Evolutionary conservation across 495 filamentous ascomycete species (phyloP).

Genomic region (Neohortaea acidophila): DNA sequence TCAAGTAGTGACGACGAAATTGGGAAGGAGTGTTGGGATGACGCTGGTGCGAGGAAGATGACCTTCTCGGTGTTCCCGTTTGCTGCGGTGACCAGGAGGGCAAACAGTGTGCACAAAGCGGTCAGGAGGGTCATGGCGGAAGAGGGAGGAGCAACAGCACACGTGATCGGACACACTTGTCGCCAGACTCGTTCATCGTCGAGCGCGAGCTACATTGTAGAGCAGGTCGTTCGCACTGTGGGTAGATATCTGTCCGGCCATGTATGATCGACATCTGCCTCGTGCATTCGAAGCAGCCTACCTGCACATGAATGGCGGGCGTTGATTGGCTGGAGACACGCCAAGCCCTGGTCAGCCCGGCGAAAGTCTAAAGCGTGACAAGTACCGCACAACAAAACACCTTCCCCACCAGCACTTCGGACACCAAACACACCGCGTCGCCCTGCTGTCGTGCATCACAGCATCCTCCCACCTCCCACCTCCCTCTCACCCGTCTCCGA

Average conservation of each 20-base stretch:
- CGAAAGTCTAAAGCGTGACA: not conserved
- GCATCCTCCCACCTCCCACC: not conserved
- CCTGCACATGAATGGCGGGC: too few species aligned
- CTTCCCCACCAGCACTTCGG: not conserved
- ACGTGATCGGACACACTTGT: too few species aligned
- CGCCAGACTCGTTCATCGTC: too few species aligned
- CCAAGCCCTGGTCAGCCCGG: not conserved
- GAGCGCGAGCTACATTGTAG: too few species aligned
- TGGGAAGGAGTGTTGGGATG: slow-evolving; percentile 36
- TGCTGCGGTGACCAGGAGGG: slow-evolving; percentile 24
- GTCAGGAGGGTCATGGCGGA: slow-evolving; percentile 7
- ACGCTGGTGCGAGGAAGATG: slow-evolving; percentile 64
- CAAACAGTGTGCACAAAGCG: slow-evolving; percentile 16
- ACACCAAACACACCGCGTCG: not conserved
- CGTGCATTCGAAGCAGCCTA: too few species aligned
- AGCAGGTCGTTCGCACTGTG: too few species aligned
- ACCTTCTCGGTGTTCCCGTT: slow-evolving; percentile 75
- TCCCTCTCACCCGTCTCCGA: not conserved
- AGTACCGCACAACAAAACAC: not conserved
- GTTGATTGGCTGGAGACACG: not conserved
- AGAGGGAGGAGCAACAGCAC: too few species aligned
- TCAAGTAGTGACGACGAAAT: slow-evolving; percentile 37
- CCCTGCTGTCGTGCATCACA: not conserved
- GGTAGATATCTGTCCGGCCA: too few species aligned
- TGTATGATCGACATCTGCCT: too few species aligned